Percentiles rank a stretch among this genome's conserved stretches.
Conservation (phyloP, 345 rosid species). For the Leavenworthia alabamica region DNA sequence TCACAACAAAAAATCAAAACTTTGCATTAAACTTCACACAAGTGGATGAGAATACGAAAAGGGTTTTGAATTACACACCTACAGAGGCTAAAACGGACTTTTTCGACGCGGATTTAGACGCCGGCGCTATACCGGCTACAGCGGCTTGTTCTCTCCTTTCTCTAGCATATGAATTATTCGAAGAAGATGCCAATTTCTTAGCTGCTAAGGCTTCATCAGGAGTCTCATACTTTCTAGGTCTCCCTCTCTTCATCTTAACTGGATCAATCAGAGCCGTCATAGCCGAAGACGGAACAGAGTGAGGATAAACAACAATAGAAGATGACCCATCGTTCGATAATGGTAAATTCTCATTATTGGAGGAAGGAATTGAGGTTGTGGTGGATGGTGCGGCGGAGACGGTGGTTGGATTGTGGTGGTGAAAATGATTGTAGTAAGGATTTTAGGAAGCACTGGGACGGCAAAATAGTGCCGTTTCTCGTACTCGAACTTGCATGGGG, state of each 20-base stretch:
- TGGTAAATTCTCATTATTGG: slow-evolving; percentile 60
- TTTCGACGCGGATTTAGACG: slow-evolving; percentile 32
- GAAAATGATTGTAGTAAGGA: slow-evolving; percentile 34
- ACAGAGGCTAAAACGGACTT: slow-evolving; percentile 34
- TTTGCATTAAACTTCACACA: background rate
- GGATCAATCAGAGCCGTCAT: slow-evolving; percentile 53
- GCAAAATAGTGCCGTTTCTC: slow-evolving; percentile 18
- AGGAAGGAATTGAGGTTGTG: slow-evolving; percentile 29
- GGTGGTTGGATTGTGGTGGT: slow-evolving; percentile 20
- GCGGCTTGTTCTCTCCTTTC: slow-evolving; percentile 41
- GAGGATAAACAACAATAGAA: slow-evolving; percentile 42
- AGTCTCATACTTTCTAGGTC: slow-evolving; percentile 95
- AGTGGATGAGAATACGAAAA: background rate
- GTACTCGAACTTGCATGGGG: no score
- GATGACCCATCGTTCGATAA: slow-evolving; percentile 34
- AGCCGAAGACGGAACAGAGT: slow-evolving; percentile 62
- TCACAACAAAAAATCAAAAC: background rate
- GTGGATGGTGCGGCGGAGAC: no score
- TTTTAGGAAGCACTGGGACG: slow-evolving; percentile 42
- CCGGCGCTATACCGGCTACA: slow-evolving; percentile 5
- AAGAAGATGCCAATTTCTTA: slow-evolving; percentile 61
- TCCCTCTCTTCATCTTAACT: slow-evolving; percentile 71
- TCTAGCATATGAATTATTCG: slow-evolving; percentile 33
- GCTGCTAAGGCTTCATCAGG: slow-evolving; percentile 90
- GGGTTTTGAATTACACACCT: slow-evolving; percentile 35